phyloP scores from a whole-genome alignment of 148 eudicot species.

The Tetragonia tetragonoides region DNA sequence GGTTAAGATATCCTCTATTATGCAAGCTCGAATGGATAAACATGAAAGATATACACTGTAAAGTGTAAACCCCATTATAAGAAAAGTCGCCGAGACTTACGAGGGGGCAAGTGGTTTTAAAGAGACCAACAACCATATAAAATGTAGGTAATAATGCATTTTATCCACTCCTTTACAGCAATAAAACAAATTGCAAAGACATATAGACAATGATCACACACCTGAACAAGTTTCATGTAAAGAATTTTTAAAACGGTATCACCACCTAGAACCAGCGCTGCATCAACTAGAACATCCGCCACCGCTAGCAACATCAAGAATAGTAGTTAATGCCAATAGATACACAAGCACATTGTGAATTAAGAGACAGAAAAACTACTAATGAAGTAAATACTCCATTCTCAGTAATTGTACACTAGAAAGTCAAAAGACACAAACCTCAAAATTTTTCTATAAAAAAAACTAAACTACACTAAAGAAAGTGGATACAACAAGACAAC shows the following conservation, averaged over 20 bases:
- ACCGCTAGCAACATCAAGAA: conserved; percentile 61
- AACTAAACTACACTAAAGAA: not conserved
- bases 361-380: conserved; percentile 3
- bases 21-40: not conserved
- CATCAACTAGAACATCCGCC: conserved; percentile 96
- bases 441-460: not conserved
- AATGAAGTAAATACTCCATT: not conserved
- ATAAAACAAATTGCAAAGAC: not conserved
- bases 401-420: not conserved
- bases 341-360: not conserved
- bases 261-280: conserved; percentile 92
- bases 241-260: conserved; percentile 75
- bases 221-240: conserved; percentile 92
- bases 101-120: not conserved
- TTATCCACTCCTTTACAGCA: not conserved
- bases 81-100: not conserved
- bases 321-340: conserved; percentile 19
- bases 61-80: not conserved
- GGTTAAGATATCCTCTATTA: not conserved
- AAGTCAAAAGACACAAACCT: not conserved
- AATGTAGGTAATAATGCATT: not conserved
- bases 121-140: not conserved
- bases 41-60: not conserved
- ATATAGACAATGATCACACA: conserved; percentile 19
- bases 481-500: not conserved